A percentile compares a stretch with the other conserved stretches of the same genome.
phyloP scores from a whole-genome alignment of 805 yeast genomes.

The Candida ponderosae region DNA sequence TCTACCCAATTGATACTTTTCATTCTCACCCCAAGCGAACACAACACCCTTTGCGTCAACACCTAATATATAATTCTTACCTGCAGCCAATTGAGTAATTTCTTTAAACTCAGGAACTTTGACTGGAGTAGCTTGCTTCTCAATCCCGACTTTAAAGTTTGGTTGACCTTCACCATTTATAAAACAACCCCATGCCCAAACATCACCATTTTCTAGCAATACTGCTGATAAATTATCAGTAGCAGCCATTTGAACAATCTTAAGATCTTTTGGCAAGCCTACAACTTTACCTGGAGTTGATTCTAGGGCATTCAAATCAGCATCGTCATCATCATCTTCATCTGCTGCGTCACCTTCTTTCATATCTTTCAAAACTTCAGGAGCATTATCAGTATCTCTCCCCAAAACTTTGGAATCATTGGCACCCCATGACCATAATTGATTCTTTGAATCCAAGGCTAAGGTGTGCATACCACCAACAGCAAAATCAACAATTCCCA shows the following conservation, averaged over 20 bases:
- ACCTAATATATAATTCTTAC: conserved; percentile 88
- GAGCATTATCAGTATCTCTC: conserved; percentile 65
- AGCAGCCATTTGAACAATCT: conserved; percentile 78
- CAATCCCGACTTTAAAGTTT: conserved; percentile 64
- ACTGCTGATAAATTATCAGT: conserved; percentile 88
- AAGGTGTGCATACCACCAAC: conserved; percentile 95
- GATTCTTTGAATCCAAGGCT: conserved; percentile 68
- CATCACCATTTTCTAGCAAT: conserved; percentile 72
- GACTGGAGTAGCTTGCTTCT: conserved; percentile 60
- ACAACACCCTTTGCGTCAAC: conserved; percentile 80
- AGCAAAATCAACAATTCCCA: conserved; percentile 75
- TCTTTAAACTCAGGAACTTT: conserved; percentile 54
- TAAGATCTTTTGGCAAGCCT: conserved; percentile 47
- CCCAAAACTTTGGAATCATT: conserved; percentile 92
- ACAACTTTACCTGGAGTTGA: conserved; percentile 82
- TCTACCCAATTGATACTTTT: conserved; percentile 87
- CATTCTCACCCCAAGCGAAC: conserved; percentile 97
- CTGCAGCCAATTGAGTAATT: conserved; percentile 79
- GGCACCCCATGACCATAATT: conserved; percentile 98
- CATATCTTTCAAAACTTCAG: conserved; percentile 60
- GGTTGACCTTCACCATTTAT: conserved; percentile 87
- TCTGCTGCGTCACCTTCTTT: conserved; percentile 52
- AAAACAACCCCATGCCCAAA: conserved; percentile 97
- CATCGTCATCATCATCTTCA: conserved; percentile 59
- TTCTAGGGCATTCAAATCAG: conserved; percentile 81